phyloP scores from a whole-genome alignment of 257 asterid genomes.

The Gentiana straminea region DNA sequence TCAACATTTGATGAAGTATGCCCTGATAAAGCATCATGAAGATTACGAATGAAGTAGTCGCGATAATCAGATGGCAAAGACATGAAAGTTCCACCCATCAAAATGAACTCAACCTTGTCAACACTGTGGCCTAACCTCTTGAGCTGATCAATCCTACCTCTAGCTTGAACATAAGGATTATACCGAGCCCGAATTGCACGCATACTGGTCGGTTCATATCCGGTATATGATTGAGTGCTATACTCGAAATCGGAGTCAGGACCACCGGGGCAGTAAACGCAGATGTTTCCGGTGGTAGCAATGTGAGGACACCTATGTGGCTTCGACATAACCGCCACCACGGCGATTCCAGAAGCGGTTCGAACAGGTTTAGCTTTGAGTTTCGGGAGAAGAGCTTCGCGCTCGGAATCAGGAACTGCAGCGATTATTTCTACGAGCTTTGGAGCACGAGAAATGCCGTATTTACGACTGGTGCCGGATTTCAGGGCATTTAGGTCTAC shows the following conservation, averaged over 20 bases:
- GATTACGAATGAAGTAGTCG: constrained; percentile 80
- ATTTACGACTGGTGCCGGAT: constrained; percentile 86
- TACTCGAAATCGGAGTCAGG: constrained; percentile 98
- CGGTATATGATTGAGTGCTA: constrained; percentile 96
- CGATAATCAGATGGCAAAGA: constrained; percentile 95
- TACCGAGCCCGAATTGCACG: constrained; percentile 99
- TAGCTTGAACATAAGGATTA: constrained; percentile 95
- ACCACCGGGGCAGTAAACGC: constrained; percentile 98
- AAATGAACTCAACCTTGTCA: constrained; percentile 97
- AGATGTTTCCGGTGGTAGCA: constrained; percentile 94
- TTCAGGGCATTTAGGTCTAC: constrained; percentile 88
- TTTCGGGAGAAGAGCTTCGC: constrained; percentile 77
- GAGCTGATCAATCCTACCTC: constrained; percentile 94
- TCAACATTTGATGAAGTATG: constrained; percentile 94
- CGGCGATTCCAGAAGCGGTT: constrained; percentile 96
- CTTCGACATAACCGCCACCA: constrained; percentile 99
- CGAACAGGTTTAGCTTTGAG: constrained; percentile 94
- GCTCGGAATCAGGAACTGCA: constrained; percentile 87
- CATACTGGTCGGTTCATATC: constrained; percentile 99
- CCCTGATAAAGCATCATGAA: constrained; percentile 97
- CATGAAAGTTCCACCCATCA: constrained; percentile 99
- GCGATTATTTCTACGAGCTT: constrained; percentile 98
- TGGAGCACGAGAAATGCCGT: constrained; percentile 87
- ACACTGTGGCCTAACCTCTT: constrained; percentile 97
- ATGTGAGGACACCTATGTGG: constrained; percentile 99